phyloP scores from a whole-genome alignment of 2,329 filamentous ascomycete genomes.

The Sordariomycetes sp. region DNA sequence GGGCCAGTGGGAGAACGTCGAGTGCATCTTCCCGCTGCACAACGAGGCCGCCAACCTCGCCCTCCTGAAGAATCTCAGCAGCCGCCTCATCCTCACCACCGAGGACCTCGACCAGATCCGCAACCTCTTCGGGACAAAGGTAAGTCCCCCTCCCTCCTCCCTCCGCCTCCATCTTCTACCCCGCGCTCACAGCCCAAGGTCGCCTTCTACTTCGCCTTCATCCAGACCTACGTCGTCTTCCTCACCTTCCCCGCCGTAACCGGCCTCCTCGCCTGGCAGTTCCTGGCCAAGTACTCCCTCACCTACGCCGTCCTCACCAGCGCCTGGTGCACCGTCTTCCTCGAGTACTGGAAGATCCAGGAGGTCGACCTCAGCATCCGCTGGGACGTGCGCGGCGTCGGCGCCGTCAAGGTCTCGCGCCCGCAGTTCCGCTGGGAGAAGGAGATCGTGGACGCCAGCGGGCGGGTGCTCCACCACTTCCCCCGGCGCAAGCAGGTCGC shows the following conservation, averaged over 20 bases:
- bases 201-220: constrained; percentile 76
- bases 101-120: constrained; percentile 49
- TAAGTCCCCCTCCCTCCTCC: constrained; percentile 4
- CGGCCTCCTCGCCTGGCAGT: constrained; percentile 57
- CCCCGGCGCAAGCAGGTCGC: constrained; percentile 52
- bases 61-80: constrained; percentile 46
- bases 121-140: constrained; percentile 51
- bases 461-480: constrained; percentile 51
- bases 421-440: constrained; percentile 55
- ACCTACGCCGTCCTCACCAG: constrained; percentile 56
- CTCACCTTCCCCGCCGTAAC: constrained; percentile 58
- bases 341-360: constrained; percentile 72
- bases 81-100: constrained; percentile 34
- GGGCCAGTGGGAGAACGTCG: constrained; percentile 50
- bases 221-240: constrained; percentile 64
- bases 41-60: constrained; percentile 44
- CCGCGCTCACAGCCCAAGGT: constrained; percentile 21
- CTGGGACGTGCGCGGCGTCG: constrained; percentile 61
- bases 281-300: constrained; percentile 60
- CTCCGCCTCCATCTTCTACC: neutral
- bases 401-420: constrained; percentile 48
- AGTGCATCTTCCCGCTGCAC: constrained; percentile 52
- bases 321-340: constrained; percentile 62
- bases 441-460: constrained; percentile 50
- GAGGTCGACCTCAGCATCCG: constrained; percentile 61